phyloP scores from a whole-genome alignment of 805 yeast genomes.

The Ogataea allantospora region DNA sequence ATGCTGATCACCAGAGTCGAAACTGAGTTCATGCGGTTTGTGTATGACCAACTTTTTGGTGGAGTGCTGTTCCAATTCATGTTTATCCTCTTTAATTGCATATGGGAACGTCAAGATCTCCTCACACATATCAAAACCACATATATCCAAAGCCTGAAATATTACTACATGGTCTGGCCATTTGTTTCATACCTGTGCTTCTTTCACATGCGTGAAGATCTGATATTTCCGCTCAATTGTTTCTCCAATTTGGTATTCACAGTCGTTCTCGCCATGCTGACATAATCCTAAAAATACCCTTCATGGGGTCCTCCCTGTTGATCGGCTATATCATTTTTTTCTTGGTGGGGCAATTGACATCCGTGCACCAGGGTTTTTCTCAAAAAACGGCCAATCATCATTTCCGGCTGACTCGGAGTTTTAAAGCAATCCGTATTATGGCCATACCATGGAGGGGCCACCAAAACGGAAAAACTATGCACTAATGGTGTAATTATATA shows the following conservation, averaged over 20 bases:
- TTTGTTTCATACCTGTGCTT: slow-evolving; percentile 51
- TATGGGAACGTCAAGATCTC: slow-evolving; percentile 53
- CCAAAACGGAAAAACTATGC: slow-evolving; percentile 5
- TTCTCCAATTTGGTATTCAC: slow-evolving; percentile 57
- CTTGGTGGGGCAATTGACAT: slow-evolving; percentile 7
- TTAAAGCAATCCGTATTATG: not conserved
- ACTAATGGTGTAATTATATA: not conserved
- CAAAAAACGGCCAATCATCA: slow-evolving; percentile 7
- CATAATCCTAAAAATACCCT: slow-evolving; percentile 11
- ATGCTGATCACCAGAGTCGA: slow-evolving; percentile 40
- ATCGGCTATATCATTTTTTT: no score
- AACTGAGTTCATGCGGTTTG: slow-evolving; percentile 38
- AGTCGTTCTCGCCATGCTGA: slow-evolving; percentile 42
- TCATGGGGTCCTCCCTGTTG: no score
- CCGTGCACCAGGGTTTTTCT: slow-evolving; percentile 4
- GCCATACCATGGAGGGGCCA: slow-evolving; percentile 4
- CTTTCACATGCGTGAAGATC: slow-evolving; percentile 43
- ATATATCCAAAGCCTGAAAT: slow-evolving; percentile 47
- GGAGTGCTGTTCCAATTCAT: slow-evolving; percentile 52
- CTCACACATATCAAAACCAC: slow-evolving; percentile 34
- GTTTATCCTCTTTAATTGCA: slow-evolving; percentile 45
- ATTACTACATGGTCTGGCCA: slow-evolving; percentile 61
- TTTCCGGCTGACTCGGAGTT: slow-evolving; percentile 12
- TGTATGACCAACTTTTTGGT: slow-evolving; percentile 55
- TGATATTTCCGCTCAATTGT: slow-evolving; percentile 60